These are phyloP conservation scores for Kuraishia ogatae DNA, from an alignment of 805 yeast species.

Conservation along the genomic window DNA sequence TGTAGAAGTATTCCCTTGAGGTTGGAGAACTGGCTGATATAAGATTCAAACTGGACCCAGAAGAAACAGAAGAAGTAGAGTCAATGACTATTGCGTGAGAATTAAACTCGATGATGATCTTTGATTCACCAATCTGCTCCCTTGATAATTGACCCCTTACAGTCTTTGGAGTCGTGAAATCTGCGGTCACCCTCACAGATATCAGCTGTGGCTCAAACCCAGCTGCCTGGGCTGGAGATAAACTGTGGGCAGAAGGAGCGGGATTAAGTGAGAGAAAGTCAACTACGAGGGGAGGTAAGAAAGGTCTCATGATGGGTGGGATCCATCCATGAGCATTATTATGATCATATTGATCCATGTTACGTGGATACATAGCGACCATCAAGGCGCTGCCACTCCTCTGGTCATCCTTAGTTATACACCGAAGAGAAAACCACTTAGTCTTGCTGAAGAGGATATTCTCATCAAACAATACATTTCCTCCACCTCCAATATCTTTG, in stretches of 20 bases:
- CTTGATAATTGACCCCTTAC: background rate
- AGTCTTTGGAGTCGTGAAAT: background rate
- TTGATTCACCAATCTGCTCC: background rate
- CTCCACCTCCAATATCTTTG: background rate
- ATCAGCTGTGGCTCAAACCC: background rate
- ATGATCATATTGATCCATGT: background rate
- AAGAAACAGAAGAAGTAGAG: background rate
- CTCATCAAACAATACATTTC: background rate
- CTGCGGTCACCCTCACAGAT: background rate
- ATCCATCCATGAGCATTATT: background rate
- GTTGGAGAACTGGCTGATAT: background rate
- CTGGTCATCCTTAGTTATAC: background rate
- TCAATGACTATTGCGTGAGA: background rate
- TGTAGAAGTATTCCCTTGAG: background rate
- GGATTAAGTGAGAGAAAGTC: background rate
- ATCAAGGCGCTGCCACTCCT: background rate
- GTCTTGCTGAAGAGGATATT: background rate
- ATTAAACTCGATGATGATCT: constrained; percentile 1
- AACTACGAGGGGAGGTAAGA: background rate
- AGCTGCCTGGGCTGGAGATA: background rate
- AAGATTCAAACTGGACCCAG: background rate
- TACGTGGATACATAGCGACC: background rate
- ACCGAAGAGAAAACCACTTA: background rate
- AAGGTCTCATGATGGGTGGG: constrained; percentile 1
- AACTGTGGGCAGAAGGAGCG: background rate